Percentiles rank a stretch among this genome's conserved stretches.
Conservation (phyloP, 2,329 filamentous ascomycete genomes). For the Venturia oleaginea region DNA sequence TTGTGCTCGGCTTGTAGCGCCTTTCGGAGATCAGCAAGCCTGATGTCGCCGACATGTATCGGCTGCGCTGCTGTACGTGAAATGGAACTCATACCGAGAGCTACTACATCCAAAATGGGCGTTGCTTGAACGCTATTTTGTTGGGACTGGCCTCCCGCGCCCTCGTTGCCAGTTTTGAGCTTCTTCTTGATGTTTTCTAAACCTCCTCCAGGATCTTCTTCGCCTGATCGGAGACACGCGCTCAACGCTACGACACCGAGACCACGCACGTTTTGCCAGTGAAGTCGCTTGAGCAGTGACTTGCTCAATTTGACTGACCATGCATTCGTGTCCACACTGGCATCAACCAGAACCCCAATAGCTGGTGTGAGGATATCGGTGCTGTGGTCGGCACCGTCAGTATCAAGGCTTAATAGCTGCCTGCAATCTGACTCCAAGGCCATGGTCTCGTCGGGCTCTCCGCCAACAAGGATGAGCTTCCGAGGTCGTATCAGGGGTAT, state of each 20-base stretch:
- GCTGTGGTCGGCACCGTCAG: slow-evolving; percentile 37
- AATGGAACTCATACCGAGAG: slow-evolving; percentile 56
- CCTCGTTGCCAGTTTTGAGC: slow-evolving; percentile 36
- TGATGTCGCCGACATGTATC: slow-evolving; percentile 86
- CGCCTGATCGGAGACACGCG: slow-evolving; percentile 50
- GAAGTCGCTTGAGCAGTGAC: slow-evolving; percentile 71
- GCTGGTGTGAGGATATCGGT: slow-evolving; percentile 71
- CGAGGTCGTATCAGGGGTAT: slow-evolving; percentile 89
- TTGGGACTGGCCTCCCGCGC: slow-evolving; percentile 44
- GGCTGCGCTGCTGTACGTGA: slow-evolving; percentile 73
- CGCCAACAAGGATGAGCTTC: slow-evolving; percentile 87
- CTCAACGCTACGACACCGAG: slow-evolving; percentile 90
- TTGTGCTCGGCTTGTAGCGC: slow-evolving; percentile 76
- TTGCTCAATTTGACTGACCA: slow-evolving; percentile 92
- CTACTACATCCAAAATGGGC: slow-evolving; percentile 52
- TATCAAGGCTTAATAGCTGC: slow-evolving; percentile 46
- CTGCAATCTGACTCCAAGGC: slow-evolving; percentile 72
- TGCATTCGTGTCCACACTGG: slow-evolving; percentile 93
- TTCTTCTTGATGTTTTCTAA: slow-evolving; percentile 43
- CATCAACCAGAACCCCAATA: slow-evolving; percentile 68
- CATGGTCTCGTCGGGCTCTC: slow-evolving; percentile 63
- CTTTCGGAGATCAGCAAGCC: slow-evolving; percentile 77
- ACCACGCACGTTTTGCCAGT: slow-evolving; percentile 89
- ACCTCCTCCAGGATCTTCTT: slow-evolving; percentile 30
- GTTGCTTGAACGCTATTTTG: slow-evolving; percentile 9